phyloP scores from a whole-genome alignment of 257 asterid species.

The Solanum etuberosum region DNA sequence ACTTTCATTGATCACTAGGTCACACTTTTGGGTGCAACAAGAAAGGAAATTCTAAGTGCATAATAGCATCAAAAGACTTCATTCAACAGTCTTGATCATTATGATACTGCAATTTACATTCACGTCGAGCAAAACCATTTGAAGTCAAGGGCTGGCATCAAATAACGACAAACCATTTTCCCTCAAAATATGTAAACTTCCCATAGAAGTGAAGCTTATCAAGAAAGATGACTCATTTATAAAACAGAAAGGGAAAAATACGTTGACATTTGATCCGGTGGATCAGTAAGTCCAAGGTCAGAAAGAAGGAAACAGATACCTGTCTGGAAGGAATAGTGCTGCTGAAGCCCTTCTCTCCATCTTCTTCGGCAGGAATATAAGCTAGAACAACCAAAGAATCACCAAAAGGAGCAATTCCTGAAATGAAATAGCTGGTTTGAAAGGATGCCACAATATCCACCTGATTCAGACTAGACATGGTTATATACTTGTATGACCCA shows the following conservation, averaged over 20 bases:
- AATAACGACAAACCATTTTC: not conserved
- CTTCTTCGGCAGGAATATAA: slow-evolving; percentile 77
- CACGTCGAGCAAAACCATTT: not conserved
- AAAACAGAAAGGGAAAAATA: not conserved
- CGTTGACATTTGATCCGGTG: not conserved
- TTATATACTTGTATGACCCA: slow-evolving; percentile 53
- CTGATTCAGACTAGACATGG: slow-evolving; percentile 70
- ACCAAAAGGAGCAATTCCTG: slow-evolving; percentile 98
- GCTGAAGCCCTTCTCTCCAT: slow-evolving; percentile 73
- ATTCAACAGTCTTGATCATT: not conserved
- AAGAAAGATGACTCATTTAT: not conserved
- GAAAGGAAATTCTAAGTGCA: not conserved
- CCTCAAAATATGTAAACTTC: not conserved
- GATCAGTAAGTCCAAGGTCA: not conserved
- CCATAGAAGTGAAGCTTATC: not conserved
- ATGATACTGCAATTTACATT: not conserved
- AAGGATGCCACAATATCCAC: slow-evolving; percentile 97
- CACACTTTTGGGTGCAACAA: not conserved
- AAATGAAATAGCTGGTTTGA: slow-evolving; percentile 86
- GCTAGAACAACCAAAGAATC: slow-evolving; percentile 94
- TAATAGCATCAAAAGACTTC: not conserved
- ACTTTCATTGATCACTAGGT: not conserved
- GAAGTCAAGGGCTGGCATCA: not conserved
- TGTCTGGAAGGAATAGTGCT: slow-evolving; percentile 76
- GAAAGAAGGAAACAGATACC: slow-evolving; percentile 34